Evolutionary conservation across 768 basidiomycete genomes (phyloP).

Genomic region (Agaricus blazei): DNA sequence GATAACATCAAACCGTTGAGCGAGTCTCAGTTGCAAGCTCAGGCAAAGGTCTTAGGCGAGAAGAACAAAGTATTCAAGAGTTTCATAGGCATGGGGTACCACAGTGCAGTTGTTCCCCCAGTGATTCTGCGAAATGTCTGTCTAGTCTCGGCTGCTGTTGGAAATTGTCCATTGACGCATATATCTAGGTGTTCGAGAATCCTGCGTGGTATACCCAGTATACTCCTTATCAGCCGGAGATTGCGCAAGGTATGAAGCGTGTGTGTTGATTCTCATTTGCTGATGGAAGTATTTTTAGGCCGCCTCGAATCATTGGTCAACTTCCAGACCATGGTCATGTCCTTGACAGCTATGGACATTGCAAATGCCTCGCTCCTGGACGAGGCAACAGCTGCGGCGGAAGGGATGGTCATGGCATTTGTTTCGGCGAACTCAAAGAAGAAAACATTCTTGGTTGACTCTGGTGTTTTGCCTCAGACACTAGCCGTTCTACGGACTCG

Average conservation of each 20-base stretch:
- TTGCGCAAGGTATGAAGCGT: slow-evolving; percentile 78
- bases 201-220: slow-evolving; percentile 98
- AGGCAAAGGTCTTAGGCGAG: slow-evolving; percentile 72
- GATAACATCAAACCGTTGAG: slow-evolving; percentile 70
- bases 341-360: slow-evolving; percentile 90
- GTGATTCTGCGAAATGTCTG: slow-evolving; percentile 88
- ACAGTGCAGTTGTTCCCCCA: slow-evolving; percentile 90
- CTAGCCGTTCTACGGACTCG: slow-evolving; percentile 85
- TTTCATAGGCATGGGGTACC: slow-evolving; percentile 99
- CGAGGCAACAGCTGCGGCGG: slow-evolving; percentile 92
- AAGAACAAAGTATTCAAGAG: slow-evolving; percentile 83
- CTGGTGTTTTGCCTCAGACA: slow-evolving; percentile 82
- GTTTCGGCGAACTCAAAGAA: slow-evolving; percentile 64
- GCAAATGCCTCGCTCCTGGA: slow-evolving; percentile 95
- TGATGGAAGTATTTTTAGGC: slow-evolving; percentile 38
- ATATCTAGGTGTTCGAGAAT: slow-evolving; percentile 76
- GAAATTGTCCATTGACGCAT: background rate
- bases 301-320: slow-evolving; percentile 96
- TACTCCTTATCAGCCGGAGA: slow-evolving; percentile 95
- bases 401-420: slow-evolving; percentile 96
- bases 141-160: slow-evolving; percentile 6
- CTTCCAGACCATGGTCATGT: slow-evolving; percentile 95
- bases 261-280: slow-evolving; percentile 8
- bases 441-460: slow-evolving; percentile 81
- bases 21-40: slow-evolving; percentile 75